Conservation (phyloP, 2,329 filamentous ascomycete genomes). For the Leptodontidium sp. region DNA sequence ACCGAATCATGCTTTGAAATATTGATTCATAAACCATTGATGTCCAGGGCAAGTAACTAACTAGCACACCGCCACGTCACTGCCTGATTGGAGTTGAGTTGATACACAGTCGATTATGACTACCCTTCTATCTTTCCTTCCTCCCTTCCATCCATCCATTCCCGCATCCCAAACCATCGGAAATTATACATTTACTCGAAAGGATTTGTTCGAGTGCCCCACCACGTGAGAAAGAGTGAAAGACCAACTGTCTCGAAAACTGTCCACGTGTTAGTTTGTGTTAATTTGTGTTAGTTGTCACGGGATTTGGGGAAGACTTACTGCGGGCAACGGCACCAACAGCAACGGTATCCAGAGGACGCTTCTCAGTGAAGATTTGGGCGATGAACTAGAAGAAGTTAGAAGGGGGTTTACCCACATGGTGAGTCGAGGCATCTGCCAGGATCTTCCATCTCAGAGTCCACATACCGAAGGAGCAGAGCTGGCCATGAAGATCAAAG, state of each 20-base stretch:
- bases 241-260: slow-evolving; percentile 93
- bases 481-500: slow-evolving; percentile 89
- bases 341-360: slow-evolving; percentile 87
- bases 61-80: slow-evolving; percentile 30
- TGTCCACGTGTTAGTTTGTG: slow-evolving; percentile 4
- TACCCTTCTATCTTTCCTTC: slow-evolving; percentile 21
- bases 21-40: slow-evolving; percentile 25
- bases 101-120: slow-evolving; percentile 29
- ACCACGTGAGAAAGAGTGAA: slow-evolving; percentile 93
- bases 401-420: not conserved
- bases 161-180: slow-evolving; percentile 13
- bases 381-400: slow-evolving; percentile 72
- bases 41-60: slow-evolving; percentile 28
- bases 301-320: slow-evolving; percentile 13
- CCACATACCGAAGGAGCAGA: slow-evolving; percentile 82
- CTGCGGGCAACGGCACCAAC: slow-evolving; percentile 81
- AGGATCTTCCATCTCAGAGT: not conserved
- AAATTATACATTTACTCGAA: slow-evolving; percentile 59
- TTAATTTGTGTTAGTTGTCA: not conserved
- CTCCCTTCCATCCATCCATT: slow-evolving; percentile 8
- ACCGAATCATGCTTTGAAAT: slow-evolving; percentile 2
- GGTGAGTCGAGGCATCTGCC: not conserved
- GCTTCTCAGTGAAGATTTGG: slow-evolving; percentile 90
- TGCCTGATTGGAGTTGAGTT: slow-evolving; percentile 33
- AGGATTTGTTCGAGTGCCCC: slow-evolving; percentile 94